phyloP scores from a whole-genome alignment of 805 yeast genomes.

The Ogataea methanolica region DNA sequence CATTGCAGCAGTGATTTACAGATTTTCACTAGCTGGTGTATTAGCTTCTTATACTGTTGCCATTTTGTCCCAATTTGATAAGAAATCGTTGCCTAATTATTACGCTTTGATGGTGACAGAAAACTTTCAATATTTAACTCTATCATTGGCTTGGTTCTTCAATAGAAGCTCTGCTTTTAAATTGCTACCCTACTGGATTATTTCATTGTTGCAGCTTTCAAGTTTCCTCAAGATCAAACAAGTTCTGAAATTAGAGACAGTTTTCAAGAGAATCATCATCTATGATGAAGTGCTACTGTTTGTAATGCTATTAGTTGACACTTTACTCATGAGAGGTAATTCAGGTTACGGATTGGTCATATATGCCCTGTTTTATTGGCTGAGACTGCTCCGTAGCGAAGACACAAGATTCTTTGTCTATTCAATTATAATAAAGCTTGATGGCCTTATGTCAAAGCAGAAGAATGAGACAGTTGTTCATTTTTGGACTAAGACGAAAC shows the following conservation, averaged over 20 bases:
- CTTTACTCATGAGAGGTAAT: conserved; percentile 58
- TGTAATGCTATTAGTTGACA: conserved; percentile 50
- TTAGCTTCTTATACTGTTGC: conserved; percentile 48
- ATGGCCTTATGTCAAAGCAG: conserved; percentile 35
- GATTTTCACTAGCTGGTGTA: conserved; percentile 54
- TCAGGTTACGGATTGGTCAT: conserved; percentile 64
- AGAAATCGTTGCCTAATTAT: conserved; percentile 52
- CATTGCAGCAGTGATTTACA: conserved; percentile 48
- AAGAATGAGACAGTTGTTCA: conserved; percentile 42
- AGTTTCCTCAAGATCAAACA: conserved; percentile 35
- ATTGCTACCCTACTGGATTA: conserved; percentile 52
- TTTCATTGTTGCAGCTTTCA: conserved; percentile 56
- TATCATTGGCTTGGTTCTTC: conserved; percentile 56
- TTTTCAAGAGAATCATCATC: conserved; percentile 46
- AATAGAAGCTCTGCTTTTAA: conserved; percentile 64
- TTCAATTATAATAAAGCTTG: conserved; percentile 38
- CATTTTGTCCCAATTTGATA: conserved; percentile 54
- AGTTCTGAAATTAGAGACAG: conserved; percentile 33
- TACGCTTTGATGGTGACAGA: conserved; percentile 64
- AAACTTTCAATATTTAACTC: conserved; percentile 64
- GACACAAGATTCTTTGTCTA: conserved; percentile 41
- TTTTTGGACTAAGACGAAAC: conserved; percentile 36
- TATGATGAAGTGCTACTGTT: conserved; percentile 57
- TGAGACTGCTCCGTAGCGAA: conserved; percentile 55
- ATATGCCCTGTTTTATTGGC: conserved; percentile 62